Percentiles rank a stretch among this genome's conserved stretches.
Evolutionary conservation across 2,329 filamentous ascomycete species (phyloP).

Genomic region (Delphinella strobiligena): DNA sequence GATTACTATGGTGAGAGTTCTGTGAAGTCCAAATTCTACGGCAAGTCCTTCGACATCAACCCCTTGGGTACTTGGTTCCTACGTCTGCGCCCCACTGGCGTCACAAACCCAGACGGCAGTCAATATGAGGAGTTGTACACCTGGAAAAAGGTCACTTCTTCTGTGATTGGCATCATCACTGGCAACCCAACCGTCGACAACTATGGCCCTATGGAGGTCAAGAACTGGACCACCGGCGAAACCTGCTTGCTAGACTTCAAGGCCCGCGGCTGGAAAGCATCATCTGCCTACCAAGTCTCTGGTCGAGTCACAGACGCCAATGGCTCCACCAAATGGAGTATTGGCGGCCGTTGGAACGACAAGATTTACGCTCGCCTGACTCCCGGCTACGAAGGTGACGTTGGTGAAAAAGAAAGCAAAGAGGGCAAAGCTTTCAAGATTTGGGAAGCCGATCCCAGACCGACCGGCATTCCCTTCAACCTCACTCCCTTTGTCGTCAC

Average conservation of each 20-base stretch:
- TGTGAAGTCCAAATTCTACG: constrained; percentile 93
- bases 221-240: constrained; percentile 93
- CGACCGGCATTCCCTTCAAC: constrained; percentile 85
- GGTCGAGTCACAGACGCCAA: constrained; percentile 73
- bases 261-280: constrained; percentile 87
- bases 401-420: constrained; percentile 21
- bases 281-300: constrained; percentile 75
- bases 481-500: constrained; percentile 92
- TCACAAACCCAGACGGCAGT: constrained; percentile 16
- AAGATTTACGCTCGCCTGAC: constrained; percentile 90
- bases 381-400: constrained; percentile 69
- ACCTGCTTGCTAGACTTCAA: constrained; percentile 88
- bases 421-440: constrained; percentile 69
- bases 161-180: constrained; percentile 96
- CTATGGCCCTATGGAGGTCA: constrained; percentile 93
- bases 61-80: constrained; percentile 96
- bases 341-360: constrained; percentile 94
- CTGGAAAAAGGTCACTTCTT: constrained; percentile 97
- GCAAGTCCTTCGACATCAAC: constrained; percentile 94
- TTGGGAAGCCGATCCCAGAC: constrained; percentile 78
- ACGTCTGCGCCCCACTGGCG: constrained; percentile 64
- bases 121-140: constrained; percentile 63
- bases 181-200: constrained; percentile 96
- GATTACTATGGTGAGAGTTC: constrained; percentile 93
- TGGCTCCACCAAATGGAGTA: constrained; percentile 74